Percentiles rank a stretch among this genome's conserved stretches.
Evolutionary conservation across 1,284 basidiomycete species (phyloP).

Genomic region (Heterobasidion annosum): DNA sequence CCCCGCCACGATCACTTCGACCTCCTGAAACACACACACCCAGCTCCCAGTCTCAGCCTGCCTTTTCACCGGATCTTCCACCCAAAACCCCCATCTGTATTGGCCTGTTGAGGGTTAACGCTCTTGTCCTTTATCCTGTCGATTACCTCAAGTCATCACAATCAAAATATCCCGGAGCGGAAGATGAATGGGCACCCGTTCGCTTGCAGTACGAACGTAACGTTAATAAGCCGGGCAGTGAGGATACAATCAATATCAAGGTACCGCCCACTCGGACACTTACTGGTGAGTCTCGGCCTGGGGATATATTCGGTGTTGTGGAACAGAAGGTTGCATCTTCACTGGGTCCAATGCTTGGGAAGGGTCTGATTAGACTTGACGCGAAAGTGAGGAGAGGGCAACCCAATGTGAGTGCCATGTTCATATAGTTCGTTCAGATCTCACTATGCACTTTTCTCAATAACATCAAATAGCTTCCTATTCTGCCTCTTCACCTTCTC

Average conservation of each 20-base stretch:
- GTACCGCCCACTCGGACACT: conserved; percentile 45
- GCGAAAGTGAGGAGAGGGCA: conserved; percentile 63
- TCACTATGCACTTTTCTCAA: conserved; percentile 1
- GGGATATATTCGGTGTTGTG: conserved; percentile 76
- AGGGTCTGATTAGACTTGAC: conserved; percentile 80
- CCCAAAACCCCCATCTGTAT: conserved; percentile 83
- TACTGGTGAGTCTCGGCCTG: conserved; percentile 40
- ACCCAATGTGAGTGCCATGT: conserved; percentile 44
- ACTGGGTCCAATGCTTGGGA: conserved; percentile 73
- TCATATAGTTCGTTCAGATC: conserved; percentile 2
- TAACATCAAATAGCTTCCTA: conserved; percentile 46
- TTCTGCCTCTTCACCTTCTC: conserved; percentile 77
- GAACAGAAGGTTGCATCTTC: conserved; percentile 75
- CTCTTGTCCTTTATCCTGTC: conserved; percentile 83
- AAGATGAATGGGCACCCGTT: conserved; percentile 70
- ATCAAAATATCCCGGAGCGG: conserved; percentile 25
- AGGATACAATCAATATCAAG: conserved; percentile 78
- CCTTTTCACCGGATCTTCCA: conserved; percentile 24
- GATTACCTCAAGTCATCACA: conserved; percentile 49
- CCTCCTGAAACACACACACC: background rate
- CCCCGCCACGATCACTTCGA: conserved; percentile 35
- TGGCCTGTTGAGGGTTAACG: conserved; percentile 74
- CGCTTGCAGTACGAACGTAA: conserved; percentile 67
- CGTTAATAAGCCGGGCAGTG: conserved; percentile 41
- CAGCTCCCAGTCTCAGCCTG: background rate